Conservation (phyloP, 108 stramenopile genomes). For the Cyclotella baltica region DNA sequence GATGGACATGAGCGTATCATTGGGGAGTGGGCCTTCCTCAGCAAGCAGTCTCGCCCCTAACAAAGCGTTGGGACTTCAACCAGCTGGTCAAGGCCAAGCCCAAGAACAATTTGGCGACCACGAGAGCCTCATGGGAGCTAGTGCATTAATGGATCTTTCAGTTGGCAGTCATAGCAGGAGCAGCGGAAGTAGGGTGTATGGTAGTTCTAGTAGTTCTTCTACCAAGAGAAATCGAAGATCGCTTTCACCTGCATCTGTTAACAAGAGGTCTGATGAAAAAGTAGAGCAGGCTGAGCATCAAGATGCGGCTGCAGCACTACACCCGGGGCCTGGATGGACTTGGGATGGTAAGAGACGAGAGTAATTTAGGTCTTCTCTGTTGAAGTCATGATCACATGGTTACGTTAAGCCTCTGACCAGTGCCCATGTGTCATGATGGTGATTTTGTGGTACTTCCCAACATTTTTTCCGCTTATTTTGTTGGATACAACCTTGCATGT, state of each 20-base stretch:
- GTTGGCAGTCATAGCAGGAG: slow-evolving; percentile 19
- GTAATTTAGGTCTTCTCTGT: no score
- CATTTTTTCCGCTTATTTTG: no score
- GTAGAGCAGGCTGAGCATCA: not conserved
- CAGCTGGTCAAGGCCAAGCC: not conserved
- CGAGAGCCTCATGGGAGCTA: slow-evolving; percentile 34
- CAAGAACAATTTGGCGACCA: slow-evolving; percentile 21
- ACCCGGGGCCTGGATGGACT: slow-evolving; percentile 1
- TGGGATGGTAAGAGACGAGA: slow-evolving; percentile 21
- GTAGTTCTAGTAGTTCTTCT: slow-evolving; percentile 18
- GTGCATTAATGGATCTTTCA: slow-evolving; percentile 41
- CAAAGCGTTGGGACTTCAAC: slow-evolving; percentile 14
- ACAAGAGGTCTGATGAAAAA: slow-evolving; percentile 15
- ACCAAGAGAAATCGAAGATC: not conserved
- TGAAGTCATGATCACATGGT: no score
- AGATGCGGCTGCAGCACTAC: not conserved
- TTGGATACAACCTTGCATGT: no score
- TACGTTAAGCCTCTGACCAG: no score
- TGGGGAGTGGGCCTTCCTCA: slow-evolving; percentile 28
- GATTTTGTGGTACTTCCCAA: no score
- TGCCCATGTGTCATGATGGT: no score
- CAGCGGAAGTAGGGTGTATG: not conserved
- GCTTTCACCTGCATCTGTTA: slow-evolving; percentile 27
- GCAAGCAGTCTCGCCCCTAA: slow-evolving; percentile 12
- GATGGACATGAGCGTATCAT: slow-evolving; percentile 44